Base-by-base conservation (phyloP, 768 basidiomycete species). In the Hericium alpestre region DNA sequence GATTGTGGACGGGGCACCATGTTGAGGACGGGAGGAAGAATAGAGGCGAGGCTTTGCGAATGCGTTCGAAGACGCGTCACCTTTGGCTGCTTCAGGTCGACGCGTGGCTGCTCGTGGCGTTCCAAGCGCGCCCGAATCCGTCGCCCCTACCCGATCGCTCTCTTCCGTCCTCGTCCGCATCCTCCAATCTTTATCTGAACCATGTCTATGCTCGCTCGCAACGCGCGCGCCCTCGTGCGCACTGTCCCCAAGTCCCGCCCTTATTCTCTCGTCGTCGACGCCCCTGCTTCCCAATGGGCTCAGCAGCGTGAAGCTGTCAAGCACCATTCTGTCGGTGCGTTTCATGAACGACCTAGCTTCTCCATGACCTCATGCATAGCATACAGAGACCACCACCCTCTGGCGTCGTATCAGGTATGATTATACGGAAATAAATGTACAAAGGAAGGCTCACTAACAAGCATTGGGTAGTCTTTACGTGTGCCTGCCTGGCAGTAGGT, bases 361-460 rank as follows among this genome's bases (percentile, higher is more conserved):
- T 47, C 56, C 48, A 61, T 58, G 58, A 55, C 38, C 38, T 25
- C 18, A 46, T 62, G 62, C 60, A 65, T 16, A 16, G 25, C 40
- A 46, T 55, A 39, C 64, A 93, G 90, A 83, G 58, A 86, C 89
- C 27, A 73, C 86, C 53, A 77, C 84, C 56, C 80, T 93, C 62
- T 93, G 90, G 90, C 83, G 88, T 66, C 90, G 84, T 75, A 88
- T 93, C 69, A 87, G 87, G 89, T 86, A 66, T 52, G 79, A 67
- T 6, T 38, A 8, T 12, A 27, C 46, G 11, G 23, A 32, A 10
- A 16, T 32, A 16, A 41, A 22, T 38, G 22, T n/a, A 22, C 59
- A 3, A 12, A 1, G 0, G 32, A 32, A 32, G 32, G 32, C 8
- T 32, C 32, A 9, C 32, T 32, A 9, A 32, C 32, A 32, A 32